Evolutionary conservation across 2,329 filamentous ascomycete species (phyloP), one percentile per base, ranked within the genome.

Genomic region (Decorospora gaudefroyi): DNA sequence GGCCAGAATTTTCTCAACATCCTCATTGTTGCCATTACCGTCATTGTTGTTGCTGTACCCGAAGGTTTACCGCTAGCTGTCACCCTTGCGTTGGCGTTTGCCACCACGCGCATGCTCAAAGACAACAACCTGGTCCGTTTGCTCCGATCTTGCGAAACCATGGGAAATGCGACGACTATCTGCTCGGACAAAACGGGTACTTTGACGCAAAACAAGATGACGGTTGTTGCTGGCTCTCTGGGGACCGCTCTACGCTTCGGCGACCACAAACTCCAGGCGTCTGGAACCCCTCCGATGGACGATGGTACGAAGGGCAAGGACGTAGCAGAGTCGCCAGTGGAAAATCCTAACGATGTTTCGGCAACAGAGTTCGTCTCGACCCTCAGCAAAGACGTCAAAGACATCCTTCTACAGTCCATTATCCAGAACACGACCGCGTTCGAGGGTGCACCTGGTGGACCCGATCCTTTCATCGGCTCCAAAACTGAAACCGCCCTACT

Each of bases 401-500:
- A 72, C 1, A 61, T 86, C 8, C 70, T 87, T 45, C 75, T 80
- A 32, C 78, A 87, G 42, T 86, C 84, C 3, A 70, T 71, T 30
- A 57, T 68, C 6, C 62, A 67, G 35, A 72, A 72, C 49, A 69
- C 68, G 5, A 71, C 68, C 4, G 69, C 69, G 66, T 66, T 79
- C 67, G 45, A 77, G 67, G 40, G 71, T 54, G 41, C 68, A 41
- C 49, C 74, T 63, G 53, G 74, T 32, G 44, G 70, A 52, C 16
- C 74, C 39, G 48, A 77, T 32, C 70, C 78, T 0, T 90, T 88
- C 54, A 78, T 90, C 50, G 87, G 87, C 19, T 89, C 86, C 4
- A 90, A 89, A 70, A 90, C 87, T 0, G 87, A 90, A 64, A 88
- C 85, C 3, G 86, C 87, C 15, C 74, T 90, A 9, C 76, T 90